A percentile compares a stretch with the other conserved stretches of the same genome.
Conservation (phyloP, 73 alveolate species). For the Paramecium biaurelia region DNA sequence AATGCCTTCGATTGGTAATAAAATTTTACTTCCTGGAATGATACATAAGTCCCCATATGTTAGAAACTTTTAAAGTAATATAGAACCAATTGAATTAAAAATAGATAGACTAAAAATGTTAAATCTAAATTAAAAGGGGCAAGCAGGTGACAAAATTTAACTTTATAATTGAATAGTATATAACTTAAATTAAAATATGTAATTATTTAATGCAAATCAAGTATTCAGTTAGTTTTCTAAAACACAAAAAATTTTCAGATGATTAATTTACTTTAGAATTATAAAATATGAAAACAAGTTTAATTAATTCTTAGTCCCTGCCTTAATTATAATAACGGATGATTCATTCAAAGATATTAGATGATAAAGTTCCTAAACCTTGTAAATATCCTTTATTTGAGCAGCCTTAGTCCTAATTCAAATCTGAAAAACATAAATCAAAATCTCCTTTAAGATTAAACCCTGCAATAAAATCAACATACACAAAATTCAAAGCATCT, state of each 20-base stretch:
- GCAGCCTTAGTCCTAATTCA: neutral
- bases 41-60: conserved; percentile 6
- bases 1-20: neutral
- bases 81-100: neutral
- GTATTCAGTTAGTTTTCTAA: too few species aligned
- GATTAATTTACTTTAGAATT: neutral
- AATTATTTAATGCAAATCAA: too few species aligned
- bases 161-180: neutral
- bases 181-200: neutral
- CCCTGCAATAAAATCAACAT: neutral
- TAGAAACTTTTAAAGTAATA: neutral
- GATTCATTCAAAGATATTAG: neutral
- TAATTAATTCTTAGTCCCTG: neutral
- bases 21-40: conserved; percentile 34
- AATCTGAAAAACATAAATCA: neutral
- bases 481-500: neutral
- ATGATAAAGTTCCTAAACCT: neutral
- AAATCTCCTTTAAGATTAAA: neutral
- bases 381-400: conserved; percentile 5
- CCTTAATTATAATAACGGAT: neutral
- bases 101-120: neutral
- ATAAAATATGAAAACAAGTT: neutral
- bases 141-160: neutral
- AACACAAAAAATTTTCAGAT: too few species aligned
- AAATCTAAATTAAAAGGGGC: neutral